Evolutionary conservation across 1,139 yeast species (phyloP).

Genomic region (Candida sanyaensis): DNA sequence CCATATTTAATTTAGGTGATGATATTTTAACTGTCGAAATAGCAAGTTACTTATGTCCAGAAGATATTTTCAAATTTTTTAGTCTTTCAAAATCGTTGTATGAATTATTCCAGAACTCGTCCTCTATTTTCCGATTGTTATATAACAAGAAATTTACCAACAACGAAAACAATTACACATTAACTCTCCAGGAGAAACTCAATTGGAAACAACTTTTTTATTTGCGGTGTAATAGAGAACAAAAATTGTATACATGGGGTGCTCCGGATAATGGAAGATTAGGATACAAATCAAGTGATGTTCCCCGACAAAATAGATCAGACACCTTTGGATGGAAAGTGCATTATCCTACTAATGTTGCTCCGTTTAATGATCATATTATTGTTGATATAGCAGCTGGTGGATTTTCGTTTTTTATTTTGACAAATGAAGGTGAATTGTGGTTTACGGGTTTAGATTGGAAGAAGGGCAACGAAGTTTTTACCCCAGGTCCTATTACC

Average conservation of each 20-base stretch:
- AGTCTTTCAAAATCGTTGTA: slow-evolving; percentile 33
- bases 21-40: slow-evolving; percentile 48
- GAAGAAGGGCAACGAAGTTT: slow-evolving; percentile 20
- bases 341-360: slow-evolving; percentile 41
- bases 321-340: slow-evolving; percentile 34
- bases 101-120: slow-evolving; percentile 28
- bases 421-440: slow-evolving; percentile 55
- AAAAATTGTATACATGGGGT: slow-evolving; percentile 67
- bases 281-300: slow-evolving; percentile 45
- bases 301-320: slow-evolving; percentile 30
- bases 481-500: slow-evolving; percentile 23
- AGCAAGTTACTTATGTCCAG: slow-evolving; percentile 38
- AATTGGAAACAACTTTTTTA: slow-evolving; percentile 56
- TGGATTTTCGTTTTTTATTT: slow-evolving; percentile 66
- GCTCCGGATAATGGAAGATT: slow-evolving; percentile 53
- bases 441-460: slow-evolving; percentile 57
- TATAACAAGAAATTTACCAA: slow-evolving; percentile 48
- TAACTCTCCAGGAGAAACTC: slow-evolving; percentile 41
- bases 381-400: slow-evolving; percentile 62
- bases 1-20: slow-evolving; percentile 33
- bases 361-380: slow-evolving; percentile 33
- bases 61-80: slow-evolving; percentile 51
- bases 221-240: slow-evolving; percentile 37
- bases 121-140: slow-evolving; percentile 45
- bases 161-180: slow-evolving; percentile 26